Base-by-base conservation (phyloP, 768 basidiomycete genomes). In the Boletus tomentosulus region DNA sequence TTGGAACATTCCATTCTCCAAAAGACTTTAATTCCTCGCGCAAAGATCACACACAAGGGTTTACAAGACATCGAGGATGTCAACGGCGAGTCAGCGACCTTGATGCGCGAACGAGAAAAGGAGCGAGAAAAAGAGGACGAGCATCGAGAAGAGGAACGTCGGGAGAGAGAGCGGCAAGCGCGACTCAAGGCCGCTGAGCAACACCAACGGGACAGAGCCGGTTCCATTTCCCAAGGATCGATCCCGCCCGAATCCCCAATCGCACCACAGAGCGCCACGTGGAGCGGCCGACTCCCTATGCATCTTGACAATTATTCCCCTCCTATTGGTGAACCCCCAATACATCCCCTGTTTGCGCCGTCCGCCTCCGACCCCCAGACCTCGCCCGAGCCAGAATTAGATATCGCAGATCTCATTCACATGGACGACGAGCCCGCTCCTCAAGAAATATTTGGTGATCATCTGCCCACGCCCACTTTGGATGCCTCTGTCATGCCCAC, bases 11-110 rank as follows among this genome's bases (percentile, higher is more conserved):
- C 91, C 8, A 94, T 95, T 60, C 73, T 94, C 55, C 80, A 83
- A 65, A 89, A 86, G 70, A 76, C 81, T 9, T 73, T 75, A 9
- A 78, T 81, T 24, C 75, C 79, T 33, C 78, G 82, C 34, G 89
- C 92, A 50, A 95, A 94, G 70, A 87, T 92, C 56, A 96, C 92
- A 27, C 92, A 94, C 76, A 96, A 96, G 72, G 92, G 92, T 49
- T 72, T 94, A 57, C 86, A 94, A 75, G 87, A 92, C 63, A 92
- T 96, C 63, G 92, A 96, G 68, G 85, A 85, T 67, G 71, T 86
- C 51, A 81, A 82, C 60, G 86, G 83, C 13, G 81, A 83, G 58
- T 69, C 70, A 19, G 50, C 52, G 25, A 53, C 59, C 45, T 70
- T 75, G 61, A 25, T 61, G n/a, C 70, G 67, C 37, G 70, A 74